Evolutionary conservation across 805 yeast genomes (phyloP), one percentile per base, ranked within the genome.

Genomic region (Ogataea methanolica): DNA sequence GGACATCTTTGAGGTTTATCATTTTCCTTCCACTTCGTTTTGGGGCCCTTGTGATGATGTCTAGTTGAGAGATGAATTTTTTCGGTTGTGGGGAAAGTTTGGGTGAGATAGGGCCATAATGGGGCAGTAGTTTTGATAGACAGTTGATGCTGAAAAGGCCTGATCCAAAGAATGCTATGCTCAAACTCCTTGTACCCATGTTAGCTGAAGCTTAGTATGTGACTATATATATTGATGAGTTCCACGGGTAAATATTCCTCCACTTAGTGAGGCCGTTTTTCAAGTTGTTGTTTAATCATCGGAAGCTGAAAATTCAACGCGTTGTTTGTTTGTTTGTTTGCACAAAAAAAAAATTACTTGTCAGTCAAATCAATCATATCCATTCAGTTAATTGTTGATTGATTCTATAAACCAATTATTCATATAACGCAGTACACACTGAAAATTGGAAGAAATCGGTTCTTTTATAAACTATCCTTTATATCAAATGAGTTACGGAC

Each of bases 101-200:
- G 31, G 31, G 31, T 9, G 31, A 26, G 31, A 26, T 26, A 1
- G 31, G 31, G 5, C 42, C 9, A 9, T 26, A 15, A 12, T 63
- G 58, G 39, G 54, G 69, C 4, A 71, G 54, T 7, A 75, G 54
- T 15, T 67, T 68, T 8, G 63, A 57, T 16, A 88, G 68, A 3
- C 86, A 76, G 8, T 64, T 68, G 26, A 81, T 74, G 55, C 90
- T 82, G 64, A 88, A 88, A 21, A 62, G 63, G 59, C 88, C 96
- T 1, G 90, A 78, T 0, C 96, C 96, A 63, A 88, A 88, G 59
- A 79, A 86, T 1, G 89, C 87, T 9, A 88, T 63, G 35, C 55
- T 50, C 23, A 63, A 45, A 19, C 46, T 39, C 22, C 33, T 22
- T n/a, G 26, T n/a, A 12, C 33, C 42, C 36, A 23, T 43, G 39